A percentile compares a stretch with the other conserved stretches of the same genome.
Conservation (phyloP, 371 early-diverging fungal genomes). For the Dichotomocladium elegans region DNA sequence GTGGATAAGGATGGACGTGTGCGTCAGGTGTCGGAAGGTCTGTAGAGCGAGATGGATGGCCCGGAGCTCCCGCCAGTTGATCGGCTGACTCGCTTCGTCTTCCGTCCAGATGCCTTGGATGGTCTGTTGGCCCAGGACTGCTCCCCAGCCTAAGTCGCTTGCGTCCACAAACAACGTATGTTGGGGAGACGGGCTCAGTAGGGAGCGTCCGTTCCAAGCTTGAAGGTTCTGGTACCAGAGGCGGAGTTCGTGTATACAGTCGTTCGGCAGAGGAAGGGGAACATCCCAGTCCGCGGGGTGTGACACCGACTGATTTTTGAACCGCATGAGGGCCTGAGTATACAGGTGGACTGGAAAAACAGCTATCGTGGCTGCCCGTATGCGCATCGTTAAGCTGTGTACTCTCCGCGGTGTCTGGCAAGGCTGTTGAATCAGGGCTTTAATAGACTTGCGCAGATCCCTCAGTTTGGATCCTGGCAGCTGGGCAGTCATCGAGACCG, state of each 20-base stretch:
- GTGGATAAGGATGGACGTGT: constrained; percentile 9
- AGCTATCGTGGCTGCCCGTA: constrained; percentile 19
- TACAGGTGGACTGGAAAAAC: constrained; percentile 17
- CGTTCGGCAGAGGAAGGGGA: not conserved
- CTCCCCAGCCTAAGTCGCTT: constrained; percentile 17
- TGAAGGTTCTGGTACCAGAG: constrained; percentile 5
- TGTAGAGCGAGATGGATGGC: constrained; percentile 11
- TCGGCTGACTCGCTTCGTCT: constrained; percentile 6
- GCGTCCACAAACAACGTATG: constrained; percentile 16
- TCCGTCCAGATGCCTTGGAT: constrained; percentile 6
- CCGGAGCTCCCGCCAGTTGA: constrained; percentile 20
- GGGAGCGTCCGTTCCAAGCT: constrained; percentile 7
- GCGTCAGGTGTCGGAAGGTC: constrained; percentile 4
- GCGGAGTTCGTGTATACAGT: constrained; percentile 5
- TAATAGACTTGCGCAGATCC: constrained; percentile 3
- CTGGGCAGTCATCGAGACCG: constrained; percentile 5
- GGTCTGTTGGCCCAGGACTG: not conserved
- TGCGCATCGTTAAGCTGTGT: constrained; percentile 15
- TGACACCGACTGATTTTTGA: not conserved
- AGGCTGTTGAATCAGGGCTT: not conserved
- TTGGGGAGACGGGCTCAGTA: not conserved
- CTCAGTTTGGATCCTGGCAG: constrained; percentile 6
- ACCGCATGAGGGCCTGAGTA: constrained; percentile 4
- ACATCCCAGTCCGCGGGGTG: not conserved
- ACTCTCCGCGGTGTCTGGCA: constrained; percentile 5